These are phyloP conservation scores for Suillus weaverae DNA, from an alignment of 768 basidiomycete genomes.

Conservation along the genomic window DNA sequence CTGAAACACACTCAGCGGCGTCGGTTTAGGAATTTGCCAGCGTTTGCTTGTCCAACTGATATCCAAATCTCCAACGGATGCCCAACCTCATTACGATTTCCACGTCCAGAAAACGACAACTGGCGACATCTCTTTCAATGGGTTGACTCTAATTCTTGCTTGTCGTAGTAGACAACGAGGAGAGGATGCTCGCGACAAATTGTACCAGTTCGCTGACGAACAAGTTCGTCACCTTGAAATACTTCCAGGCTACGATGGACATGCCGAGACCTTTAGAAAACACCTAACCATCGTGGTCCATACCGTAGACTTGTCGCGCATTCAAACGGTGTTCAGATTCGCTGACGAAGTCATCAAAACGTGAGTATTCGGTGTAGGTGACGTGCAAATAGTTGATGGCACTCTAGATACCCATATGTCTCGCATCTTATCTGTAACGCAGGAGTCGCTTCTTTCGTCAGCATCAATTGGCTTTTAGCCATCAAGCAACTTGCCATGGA, in stretches of 20 bases:
- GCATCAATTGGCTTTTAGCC: conserved; percentile 50
- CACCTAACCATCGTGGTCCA: conserved; percentile 63
- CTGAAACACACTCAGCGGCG: conserved; percentile 50
- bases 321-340: conserved; percentile 64
- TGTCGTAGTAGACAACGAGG: conserved; percentile 70
- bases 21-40: conserved; percentile 82
- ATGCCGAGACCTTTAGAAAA: conserved; percentile 56
- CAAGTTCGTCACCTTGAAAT: conserved; percentile 43
- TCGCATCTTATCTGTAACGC: conserved; percentile 84
- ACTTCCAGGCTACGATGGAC: conserved; percentile 44
- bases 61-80: conserved; percentile 49
- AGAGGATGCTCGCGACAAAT: conserved; percentile 54
- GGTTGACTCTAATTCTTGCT: conserved; percentile 76
- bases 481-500: conserved; percentile 48
- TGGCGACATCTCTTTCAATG: conserved; percentile 40
- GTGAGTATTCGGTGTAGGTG: conserved; percentile 39
- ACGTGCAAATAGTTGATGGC: neutral
- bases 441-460: conserved; percentile 59
- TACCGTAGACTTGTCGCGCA: conserved; percentile 60
- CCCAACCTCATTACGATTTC: conserved; percentile 38
- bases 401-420: conserved; percentile 69
- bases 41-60: conserved; percentile 72
- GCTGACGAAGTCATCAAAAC: conserved; percentile 49
- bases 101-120: conserved; percentile 17
- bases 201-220: conserved; percentile 54